These are phyloP conservation scores for Macrophomina phaseolina DNA, from an alignment of 2,329 filamentous ascomycete genomes.

Conservation along the genomic window DNA sequence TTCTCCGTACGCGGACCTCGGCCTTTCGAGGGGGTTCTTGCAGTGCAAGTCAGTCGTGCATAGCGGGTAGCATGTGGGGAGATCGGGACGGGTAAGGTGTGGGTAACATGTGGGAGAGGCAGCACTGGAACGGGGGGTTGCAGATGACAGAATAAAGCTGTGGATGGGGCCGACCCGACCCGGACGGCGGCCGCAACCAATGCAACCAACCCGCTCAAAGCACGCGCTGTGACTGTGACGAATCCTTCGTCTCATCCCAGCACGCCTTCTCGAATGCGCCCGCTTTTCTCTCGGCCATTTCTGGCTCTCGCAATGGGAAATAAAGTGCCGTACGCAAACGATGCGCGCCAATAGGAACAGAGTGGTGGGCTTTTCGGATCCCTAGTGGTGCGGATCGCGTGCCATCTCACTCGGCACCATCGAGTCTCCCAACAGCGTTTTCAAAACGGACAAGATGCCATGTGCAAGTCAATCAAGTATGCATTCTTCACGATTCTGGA, in stretches of 20 bases:
- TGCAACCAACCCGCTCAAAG: background rate
- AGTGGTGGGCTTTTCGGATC: too few species aligned
- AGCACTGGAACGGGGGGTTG: background rate
- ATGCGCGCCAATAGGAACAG: too few species aligned
- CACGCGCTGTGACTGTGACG: too few species aligned
- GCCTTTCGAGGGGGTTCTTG: too few species aligned
- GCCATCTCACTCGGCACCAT: background rate
- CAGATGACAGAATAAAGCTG: background rate
- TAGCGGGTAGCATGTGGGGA: background rate
- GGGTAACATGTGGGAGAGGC: background rate
- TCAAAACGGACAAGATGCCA: too few species aligned
- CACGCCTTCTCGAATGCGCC: background rate
- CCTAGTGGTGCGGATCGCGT: too few species aligned
- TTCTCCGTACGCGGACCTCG: background rate
- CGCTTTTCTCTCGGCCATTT: too few species aligned
- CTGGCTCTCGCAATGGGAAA: too few species aligned
- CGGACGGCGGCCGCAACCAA: background rate
- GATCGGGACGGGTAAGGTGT: background rate
- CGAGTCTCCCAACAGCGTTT: background rate
- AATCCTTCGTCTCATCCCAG: background rate
- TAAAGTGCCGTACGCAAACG: too few species aligned
- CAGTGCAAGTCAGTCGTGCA: background rate
- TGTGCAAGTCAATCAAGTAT: too few species aligned
- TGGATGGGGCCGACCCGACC: constrained; percentile 16
- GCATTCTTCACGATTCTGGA: too few species aligned